Evolutionary conservation across 1,284 basidiomycete genomes (phyloP), one percentile per base, ranked within the genome.

Genomic region (Peniophora sp.): DNA sequence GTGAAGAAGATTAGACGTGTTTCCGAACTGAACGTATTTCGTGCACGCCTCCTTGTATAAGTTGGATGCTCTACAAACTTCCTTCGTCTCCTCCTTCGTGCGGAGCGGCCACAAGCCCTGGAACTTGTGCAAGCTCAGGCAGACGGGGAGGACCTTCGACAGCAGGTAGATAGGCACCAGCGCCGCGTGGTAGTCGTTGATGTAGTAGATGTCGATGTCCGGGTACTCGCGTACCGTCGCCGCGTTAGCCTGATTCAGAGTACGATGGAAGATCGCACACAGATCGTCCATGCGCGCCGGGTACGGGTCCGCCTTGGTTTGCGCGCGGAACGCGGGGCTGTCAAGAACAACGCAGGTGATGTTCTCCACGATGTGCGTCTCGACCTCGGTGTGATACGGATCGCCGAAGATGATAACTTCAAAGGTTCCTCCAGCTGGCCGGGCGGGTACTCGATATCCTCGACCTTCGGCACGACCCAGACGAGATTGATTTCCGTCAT

Each of bases 1-100:
- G 63, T 95, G 92, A 34, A 96, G 76, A 63, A 96, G 71, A 66
- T 96, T 96, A 77, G 95, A 95, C 12, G 92, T 95, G 74, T 96
- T 96, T 59, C 92, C 92, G 64, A 96, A 96, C 69, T 95, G 92
- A 38, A 96, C 90, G 64, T 96, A 96, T 75, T 94, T 95, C 51
- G 86, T 92, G 71, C 92, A 95, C 59, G 92, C 78, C 62, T 94
- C 92, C 69, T 95, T 95, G 73, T 87, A 89, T 64, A 96, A 90
- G 68, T 95, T 95, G 78, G 95, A 96, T 10, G 92, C 92, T 2
- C 92, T 93, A 65, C 92, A 96, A 46, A 96, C 92, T 66, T 96
- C 92, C 73, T 93, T 95, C 89, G 94, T 93, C 67, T 95, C 92
- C 64, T 95, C 92, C 73, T 96, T 95, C 41, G 92, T 95, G 50